Evolutionary conservation across 495 filamentous ascomycete genomes (phyloP), one percentile per base, ranked within the genome.

Genomic region (Penicillium pancosmium): DNA sequence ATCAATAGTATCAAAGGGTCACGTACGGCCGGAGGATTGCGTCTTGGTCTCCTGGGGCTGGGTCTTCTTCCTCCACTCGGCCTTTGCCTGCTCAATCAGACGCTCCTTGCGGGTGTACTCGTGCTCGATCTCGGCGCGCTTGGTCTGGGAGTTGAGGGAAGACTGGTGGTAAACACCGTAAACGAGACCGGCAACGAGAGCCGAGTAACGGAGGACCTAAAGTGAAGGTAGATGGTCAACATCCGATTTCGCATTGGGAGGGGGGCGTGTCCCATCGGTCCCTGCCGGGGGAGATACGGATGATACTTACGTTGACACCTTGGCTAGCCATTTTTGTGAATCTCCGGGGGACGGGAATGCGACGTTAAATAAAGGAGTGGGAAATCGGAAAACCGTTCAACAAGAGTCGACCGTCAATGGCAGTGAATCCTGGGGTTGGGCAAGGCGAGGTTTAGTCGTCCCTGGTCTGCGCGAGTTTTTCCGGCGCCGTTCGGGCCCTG

Each of bases 141-240:
- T 89, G 61, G 90, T 82, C 62, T 81, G 64, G 31, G 89, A 69
- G 59, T 77, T 86, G 69, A 98, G 82, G 43, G 82, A 81, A 52
- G 85, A 82, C 78, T 99, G 95, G 81, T 96, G 92, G 72, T 86
- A 90, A 74, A 96, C 78, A 73, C 94, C 94, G 80, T 98, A 98
- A 73, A 95, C 83, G 68, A 96, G 77, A 75, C 94, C 94, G 67
- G 88, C 75, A 65, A 84, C 87, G 61, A 98, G 88, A 69, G 92
- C 92, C 62, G 90, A 88, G 79, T 92, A 99, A 69, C 94, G 92
- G 75, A 98, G 83, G 73, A 99, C 92, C 95, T 98, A 74, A 55
- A 66, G 54, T 46, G 56, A 63, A 6, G 54, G 63, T 54, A 38
- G 41, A 54, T 63, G 57, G 69, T 65, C 25, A 67, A 61, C 54